Evolutionary conservation across 2,329 filamentous ascomycete species (phyloP).

Genomic region (Colletotrichum destructivum): DNA sequence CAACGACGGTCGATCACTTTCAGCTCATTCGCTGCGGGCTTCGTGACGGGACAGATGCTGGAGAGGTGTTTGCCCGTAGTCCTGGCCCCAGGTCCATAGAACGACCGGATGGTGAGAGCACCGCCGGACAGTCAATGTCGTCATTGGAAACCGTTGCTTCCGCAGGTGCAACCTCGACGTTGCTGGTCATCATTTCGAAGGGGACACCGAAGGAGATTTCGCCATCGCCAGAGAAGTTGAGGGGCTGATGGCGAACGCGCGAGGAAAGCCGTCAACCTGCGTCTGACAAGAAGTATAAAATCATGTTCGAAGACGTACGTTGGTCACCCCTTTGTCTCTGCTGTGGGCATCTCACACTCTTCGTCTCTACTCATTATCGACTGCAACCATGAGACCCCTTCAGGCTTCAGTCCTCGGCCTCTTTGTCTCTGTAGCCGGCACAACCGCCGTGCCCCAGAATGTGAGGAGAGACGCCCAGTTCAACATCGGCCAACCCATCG

Average conservation of each 20-base stretch:
- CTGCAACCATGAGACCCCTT: slow-evolving; percentile 26
- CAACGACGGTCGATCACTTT: slow-evolving; percentile 4
- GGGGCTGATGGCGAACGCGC: not conserved
- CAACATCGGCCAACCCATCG: slow-evolving; percentile 68
- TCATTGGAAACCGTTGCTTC: slow-evolving; percentile 21
- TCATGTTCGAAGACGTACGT: not conserved
- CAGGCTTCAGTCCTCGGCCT: slow-evolving; percentile 7
- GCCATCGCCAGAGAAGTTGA: slow-evolving; percentile 10
- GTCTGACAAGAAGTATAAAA: not conserved
- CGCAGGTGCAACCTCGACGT: not conserved
- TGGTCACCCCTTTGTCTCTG: not conserved
- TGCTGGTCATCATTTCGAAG: not conserved
- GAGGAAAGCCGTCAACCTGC: not conserved
- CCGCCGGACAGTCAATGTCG: slow-evolving; percentile 31
- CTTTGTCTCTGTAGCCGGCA: not conserved
- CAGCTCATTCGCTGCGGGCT: not conserved
- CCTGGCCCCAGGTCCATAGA: not conserved
- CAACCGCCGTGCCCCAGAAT: slow-evolving; percentile 13
- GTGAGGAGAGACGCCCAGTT: slow-evolving; percentile 52
- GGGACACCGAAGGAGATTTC: slow-evolving; percentile 1
- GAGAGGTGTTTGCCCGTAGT: not conserved
- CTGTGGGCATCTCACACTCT: not conserved
- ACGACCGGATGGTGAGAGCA: slow-evolving; percentile 10
- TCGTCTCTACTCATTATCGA: not conserved
- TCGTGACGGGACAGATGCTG: not conserved